phyloP scores from a whole-genome alignment of 768 basidiomycete species.

The Boletus pseudopeckii region DNA sequence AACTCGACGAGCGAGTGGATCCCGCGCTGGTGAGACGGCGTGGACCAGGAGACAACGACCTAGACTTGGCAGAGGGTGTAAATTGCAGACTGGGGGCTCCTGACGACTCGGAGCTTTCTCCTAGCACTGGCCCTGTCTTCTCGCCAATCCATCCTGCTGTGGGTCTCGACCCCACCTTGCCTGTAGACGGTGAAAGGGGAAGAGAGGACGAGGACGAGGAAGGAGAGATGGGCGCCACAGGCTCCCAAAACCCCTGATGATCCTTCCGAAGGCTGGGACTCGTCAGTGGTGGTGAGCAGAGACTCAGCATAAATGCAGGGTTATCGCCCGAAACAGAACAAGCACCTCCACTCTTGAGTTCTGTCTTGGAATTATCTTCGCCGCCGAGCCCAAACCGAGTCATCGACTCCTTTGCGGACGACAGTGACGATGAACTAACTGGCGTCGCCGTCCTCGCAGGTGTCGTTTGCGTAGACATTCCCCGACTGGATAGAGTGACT shows the following conservation, averaged over 20 bases:
- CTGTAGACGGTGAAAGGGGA: constrained; percentile 13
- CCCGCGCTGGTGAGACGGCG: not conserved
- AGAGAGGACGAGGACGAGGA: constrained; percentile 17
- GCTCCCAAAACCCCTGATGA: constrained; percentile 30
- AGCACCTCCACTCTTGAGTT: not conserved
- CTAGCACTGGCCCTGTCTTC: not conserved
- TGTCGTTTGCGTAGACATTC: constrained; percentile 9
- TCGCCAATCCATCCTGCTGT: constrained; percentile 6
- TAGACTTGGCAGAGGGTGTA: constrained; percentile 7
- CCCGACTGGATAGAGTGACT: not conserved
- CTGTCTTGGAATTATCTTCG: constrained; percentile 1
- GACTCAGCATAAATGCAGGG: constrained; percentile 4
- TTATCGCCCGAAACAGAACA: constrained; percentile 1
- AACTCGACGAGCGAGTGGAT: constrained; percentile 12
- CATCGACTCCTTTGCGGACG: not conserved
- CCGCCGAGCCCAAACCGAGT: not conserved
- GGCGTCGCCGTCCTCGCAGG: constrained; percentile 12
- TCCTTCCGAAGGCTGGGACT: constrained; percentile 18
- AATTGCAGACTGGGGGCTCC: not conserved
- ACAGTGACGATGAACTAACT: not conserved
- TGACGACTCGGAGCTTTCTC: not conserved
- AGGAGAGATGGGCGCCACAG: constrained; percentile 14
- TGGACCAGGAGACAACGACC: constrained; percentile 17
- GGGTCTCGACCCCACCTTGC: not conserved
- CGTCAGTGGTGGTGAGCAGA: constrained; percentile 8